These are phyloP conservation scores for Corrigiola litoralis DNA, from an alignment of 179 eudicot species.

Conservation along the genomic window DNA sequence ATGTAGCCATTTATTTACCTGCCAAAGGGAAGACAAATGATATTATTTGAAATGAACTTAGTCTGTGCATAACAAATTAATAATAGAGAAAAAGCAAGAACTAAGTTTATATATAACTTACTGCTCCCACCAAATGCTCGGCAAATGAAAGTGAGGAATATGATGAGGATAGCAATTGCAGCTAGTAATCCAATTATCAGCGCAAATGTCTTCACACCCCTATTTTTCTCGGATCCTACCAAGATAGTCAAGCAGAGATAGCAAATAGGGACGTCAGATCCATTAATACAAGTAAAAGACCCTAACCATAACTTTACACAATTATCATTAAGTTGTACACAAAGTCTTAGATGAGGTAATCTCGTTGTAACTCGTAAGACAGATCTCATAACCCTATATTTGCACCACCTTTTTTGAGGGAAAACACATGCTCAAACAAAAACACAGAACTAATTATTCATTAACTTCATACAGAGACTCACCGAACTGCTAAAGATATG, in stretches of 20 bases:
- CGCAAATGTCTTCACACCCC: constrained; percentile 44
- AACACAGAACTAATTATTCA: too few relatives aligned
- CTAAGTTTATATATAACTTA: constrained; percentile 3
- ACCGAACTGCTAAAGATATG: too few relatives aligned
- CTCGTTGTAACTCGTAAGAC: too few relatives aligned
- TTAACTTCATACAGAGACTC: too few relatives aligned
- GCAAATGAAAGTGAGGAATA: constrained; percentile 50
- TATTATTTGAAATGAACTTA: background rate
- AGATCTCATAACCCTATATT: too few relatives aligned
- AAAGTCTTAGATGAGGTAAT: too few relatives aligned
- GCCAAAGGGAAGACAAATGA: constrained; percentile 10
- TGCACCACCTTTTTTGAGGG: too few relatives aligned
- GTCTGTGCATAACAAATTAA: background rate
- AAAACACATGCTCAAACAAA: too few relatives aligned
- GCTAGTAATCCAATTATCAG: constrained; percentile 45
- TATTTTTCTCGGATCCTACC: constrained; percentile 25
- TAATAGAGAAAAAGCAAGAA: background rate
- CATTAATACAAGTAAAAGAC: background rate
- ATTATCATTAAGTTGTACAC: too few relatives aligned
- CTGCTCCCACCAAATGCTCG: constrained; percentile 36
- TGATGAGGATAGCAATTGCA: constrained; percentile 39
- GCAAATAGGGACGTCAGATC: background rate
- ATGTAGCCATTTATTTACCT: constrained; percentile 28
- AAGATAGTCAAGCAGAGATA: background rate
- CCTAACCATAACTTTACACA: too few relatives aligned